A percentile compares a stretch with the other conserved stretches of the same genome.
Conservation (phyloP, 2,329 filamentous ascomycete genomes). For the Didymella sp. region DNA sequence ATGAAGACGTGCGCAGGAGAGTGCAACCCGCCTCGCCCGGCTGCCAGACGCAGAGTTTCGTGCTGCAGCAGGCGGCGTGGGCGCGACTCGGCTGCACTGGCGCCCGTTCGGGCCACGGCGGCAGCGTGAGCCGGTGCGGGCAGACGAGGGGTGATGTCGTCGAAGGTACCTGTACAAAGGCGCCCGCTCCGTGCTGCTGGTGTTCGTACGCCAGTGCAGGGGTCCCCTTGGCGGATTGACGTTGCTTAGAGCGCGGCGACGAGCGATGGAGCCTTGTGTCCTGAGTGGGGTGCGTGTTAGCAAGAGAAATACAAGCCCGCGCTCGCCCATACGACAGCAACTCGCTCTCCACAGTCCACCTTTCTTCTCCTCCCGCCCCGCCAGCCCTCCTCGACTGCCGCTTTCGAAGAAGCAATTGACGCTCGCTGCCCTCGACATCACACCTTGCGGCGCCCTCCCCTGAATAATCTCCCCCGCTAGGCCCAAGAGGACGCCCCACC, state of each 20-base stretch:
- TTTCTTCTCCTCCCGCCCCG: constrained; percentile 25
- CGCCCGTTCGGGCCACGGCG: constrained; percentile 6
- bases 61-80: not conserved
- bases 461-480: constrained; percentile 19
- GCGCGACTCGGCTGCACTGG: constrained; percentile 3
- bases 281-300: constrained; percentile 34
- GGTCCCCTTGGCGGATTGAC: constrained; percentile 34
- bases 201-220: constrained; percentile 34
- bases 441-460: constrained; percentile 12
- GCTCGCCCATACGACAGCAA: constrained; percentile 23
- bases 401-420: constrained; percentile 4
- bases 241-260: constrained; percentile 29
- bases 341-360: constrained; percentile 29
- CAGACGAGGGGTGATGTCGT: constrained; percentile 15
- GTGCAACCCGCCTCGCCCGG: not conserved
- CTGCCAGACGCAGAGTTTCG: not conserved
- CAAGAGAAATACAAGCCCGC: constrained; percentile 40
- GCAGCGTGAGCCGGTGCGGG: constrained; percentile 19
- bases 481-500: constrained; percentile 11
- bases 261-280: constrained; percentile 23
- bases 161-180: constrained; percentile 32
- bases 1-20: constrained; percentile 1
- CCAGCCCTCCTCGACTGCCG: constrained; percentile 9
- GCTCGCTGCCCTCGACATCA: constrained; percentile 10
- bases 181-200: constrained; percentile 27